Conservation (phyloP, 495 filamentous ascomycete genomes). For the Aspergillus sparsus region DNA sequence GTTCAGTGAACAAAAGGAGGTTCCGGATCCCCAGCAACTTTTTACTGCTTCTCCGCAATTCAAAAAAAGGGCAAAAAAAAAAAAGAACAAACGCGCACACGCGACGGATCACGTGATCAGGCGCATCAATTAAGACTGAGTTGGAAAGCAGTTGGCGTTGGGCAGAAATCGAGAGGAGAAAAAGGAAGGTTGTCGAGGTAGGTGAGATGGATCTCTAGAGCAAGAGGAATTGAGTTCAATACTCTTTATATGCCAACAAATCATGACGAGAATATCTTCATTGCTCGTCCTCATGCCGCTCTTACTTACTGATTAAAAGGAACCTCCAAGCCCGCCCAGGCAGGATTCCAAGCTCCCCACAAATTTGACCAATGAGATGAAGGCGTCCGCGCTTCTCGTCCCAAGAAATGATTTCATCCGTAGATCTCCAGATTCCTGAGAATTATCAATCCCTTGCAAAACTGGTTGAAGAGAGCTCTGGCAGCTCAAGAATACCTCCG, state of each 20-base stretch:
- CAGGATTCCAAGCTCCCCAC: conserved; percentile 1
- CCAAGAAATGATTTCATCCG: conserved; percentile 14
- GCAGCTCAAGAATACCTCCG: background rate
- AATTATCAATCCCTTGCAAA: background rate
- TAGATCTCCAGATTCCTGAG: conserved; percentile 12
- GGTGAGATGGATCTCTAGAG: background rate
- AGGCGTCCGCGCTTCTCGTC: background rate
- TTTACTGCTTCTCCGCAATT: conserved; percentile 23
- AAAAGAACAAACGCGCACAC: conserved; percentile 22
- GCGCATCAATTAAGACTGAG: conserved; percentile 42
- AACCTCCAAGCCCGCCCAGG: too few species aligned
- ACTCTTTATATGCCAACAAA: too few species aligned
- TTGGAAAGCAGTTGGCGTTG: background rate
- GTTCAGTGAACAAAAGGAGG: background rate
- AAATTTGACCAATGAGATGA: conserved; percentile 25
- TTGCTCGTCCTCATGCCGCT: too few species aligned
- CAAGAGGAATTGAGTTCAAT: background rate
- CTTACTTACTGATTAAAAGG: too few species aligned
- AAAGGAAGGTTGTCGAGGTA: background rate
- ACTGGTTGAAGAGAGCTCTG: background rate
- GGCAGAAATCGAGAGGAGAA: background rate
- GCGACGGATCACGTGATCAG: conserved; percentile 28
- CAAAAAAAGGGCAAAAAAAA: too few species aligned
- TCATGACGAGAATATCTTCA: too few species aligned
- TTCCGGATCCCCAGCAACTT: conserved; percentile 3